Evolutionary conservation across 2,329 filamentous ascomycete species (phyloP).

Genomic region (Pestalotiopsis sp.): DNA sequence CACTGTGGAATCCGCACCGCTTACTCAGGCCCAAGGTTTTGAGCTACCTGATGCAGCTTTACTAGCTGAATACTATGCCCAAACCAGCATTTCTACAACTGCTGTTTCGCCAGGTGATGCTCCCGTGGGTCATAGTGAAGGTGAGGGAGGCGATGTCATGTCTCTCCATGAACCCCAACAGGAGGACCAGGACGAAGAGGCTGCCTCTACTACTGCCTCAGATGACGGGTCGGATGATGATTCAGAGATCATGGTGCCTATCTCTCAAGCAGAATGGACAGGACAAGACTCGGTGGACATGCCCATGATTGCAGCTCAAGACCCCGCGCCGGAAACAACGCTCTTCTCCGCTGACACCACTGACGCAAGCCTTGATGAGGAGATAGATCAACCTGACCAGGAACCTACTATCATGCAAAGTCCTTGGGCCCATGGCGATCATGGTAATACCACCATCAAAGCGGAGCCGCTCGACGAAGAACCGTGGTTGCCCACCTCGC

Average conservation of each 20-base stretch:
- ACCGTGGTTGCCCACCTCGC: not conserved
- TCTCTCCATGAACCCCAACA: not conserved
- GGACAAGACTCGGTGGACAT: constrained; percentile 6
- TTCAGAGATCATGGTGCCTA: constrained; percentile 16
- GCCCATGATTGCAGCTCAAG: not conserved
- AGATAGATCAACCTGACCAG: not conserved
- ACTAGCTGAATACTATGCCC: too few species aligned
- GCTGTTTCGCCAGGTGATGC: too few species aligned
- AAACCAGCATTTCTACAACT: too few species aligned
- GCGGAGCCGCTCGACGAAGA: constrained; percentile 17
- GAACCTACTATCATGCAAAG: constrained; percentile 24
- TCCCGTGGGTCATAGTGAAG: too few species aligned
- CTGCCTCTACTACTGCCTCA: constrained; percentile 12
- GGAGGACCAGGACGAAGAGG: not conserved
- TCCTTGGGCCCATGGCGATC: constrained; percentile 24
- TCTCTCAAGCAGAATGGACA: constrained; percentile 21
- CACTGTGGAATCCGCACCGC: not conserved
- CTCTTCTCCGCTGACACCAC: constrained; percentile 8
- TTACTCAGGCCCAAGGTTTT: not conserved
- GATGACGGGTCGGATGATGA: constrained; percentile 11
- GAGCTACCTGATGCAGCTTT: not conserved
- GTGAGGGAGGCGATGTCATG: too few species aligned
- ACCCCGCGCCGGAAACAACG: constrained; percentile 1
- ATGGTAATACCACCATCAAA: constrained; percentile 18
- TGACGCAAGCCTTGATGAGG: not conserved